Base-by-base conservation (phyloP, 75 land plant genomes). In the Adiantum capillusveneris region DNA sequence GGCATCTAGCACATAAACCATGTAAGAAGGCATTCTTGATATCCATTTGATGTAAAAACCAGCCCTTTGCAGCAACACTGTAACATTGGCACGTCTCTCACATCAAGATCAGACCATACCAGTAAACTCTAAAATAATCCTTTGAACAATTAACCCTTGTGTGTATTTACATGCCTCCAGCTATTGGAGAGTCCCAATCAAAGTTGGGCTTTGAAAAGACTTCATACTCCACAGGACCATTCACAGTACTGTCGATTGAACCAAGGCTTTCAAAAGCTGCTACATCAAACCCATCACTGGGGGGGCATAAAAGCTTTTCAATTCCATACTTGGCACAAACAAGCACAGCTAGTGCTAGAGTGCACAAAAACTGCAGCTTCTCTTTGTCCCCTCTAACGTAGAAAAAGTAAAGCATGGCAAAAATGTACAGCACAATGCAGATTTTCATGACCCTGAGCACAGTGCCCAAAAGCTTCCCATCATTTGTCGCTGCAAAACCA, bases 381-480 rank as follows among this genome's bases (percentile, higher is more conserved):
- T 68, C 83, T 2, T 77, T 65, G 61, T 88, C 93, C 31, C 93
- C 93, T n/a, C 81, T 66, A 26, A 85, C 79, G 16, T 82, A 88
- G 67, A 88, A 88, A 72, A 81, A 88, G 36, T 85, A 56, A 9
- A 88, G 73, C 93, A 88, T 88, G 6, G 85, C 71, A 5, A 88
- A 61, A 24, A 88, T 78, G 65, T 86, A 88, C 20, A 84, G 59
- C 57, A 81, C 77, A 31, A 88, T 79, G 25, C 89, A 85, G 54
- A 85, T 63, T 18, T 79, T 66, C 93, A 85, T 88, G 44, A 85
- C 77, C 49, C 79, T 48, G 71, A 88, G 60, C 0, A 88, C 89
- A n/a, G 80, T 84, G 42, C 80, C 83, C 86, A 88, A 79, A 54
- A 88, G 67, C 74, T 74, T 88, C 44, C 93, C 93, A 68, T 88